These are phyloP conservation scores for Anthostomella pinea DNA, from an alignment of 2,329 filamentous ascomycete genomes.

Conservation along the genomic window DNA sequence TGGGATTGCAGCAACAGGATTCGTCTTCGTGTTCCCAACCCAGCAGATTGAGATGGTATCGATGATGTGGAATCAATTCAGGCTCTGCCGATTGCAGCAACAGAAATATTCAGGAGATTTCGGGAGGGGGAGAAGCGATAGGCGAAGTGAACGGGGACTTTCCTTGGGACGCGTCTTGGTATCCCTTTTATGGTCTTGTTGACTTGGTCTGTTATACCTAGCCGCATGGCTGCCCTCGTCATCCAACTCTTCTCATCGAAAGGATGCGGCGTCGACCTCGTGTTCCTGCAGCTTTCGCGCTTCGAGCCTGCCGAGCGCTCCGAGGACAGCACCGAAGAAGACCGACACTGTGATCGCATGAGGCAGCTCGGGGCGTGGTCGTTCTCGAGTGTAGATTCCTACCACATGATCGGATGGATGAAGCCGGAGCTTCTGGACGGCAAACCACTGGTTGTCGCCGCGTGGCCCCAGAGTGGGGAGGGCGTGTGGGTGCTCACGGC, in stretches of 20 bases:
- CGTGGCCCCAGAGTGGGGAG: slow-evolving; percentile 7
- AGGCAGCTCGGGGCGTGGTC: slow-evolving; percentile 8
- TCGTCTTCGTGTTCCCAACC: no score
- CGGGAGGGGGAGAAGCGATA: background rate
- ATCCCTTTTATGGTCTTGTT: slow-evolving; percentile 1
- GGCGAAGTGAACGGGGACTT: background rate
- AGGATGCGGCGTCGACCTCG: slow-evolving; percentile 11
- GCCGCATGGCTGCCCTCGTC: background rate
- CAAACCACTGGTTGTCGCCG: slow-evolving; percentile 10
- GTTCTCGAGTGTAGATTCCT: slow-evolving; percentile 3
- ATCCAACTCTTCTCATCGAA: background rate
- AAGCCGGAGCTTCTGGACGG: no score
- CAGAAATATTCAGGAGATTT: background rate
- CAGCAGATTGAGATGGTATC: no score
- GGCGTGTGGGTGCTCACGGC: slow-evolving; percentile 12
- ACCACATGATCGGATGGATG: no score
- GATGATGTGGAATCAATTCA: no score
- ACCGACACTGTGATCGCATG: slow-evolving; percentile 11
- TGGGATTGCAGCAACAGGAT: background rate
- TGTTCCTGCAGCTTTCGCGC: slow-evolving; percentile 10
- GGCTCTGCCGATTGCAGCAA: no score
- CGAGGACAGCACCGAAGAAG: slow-evolving; percentile 8
- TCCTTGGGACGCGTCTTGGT: background rate
- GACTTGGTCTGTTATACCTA: background rate
- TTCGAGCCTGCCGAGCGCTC: slow-evolving; percentile 10